phyloP scores from a whole-genome alignment of 75 land plant genomes.

The Sequoia sempervirens region DNA sequence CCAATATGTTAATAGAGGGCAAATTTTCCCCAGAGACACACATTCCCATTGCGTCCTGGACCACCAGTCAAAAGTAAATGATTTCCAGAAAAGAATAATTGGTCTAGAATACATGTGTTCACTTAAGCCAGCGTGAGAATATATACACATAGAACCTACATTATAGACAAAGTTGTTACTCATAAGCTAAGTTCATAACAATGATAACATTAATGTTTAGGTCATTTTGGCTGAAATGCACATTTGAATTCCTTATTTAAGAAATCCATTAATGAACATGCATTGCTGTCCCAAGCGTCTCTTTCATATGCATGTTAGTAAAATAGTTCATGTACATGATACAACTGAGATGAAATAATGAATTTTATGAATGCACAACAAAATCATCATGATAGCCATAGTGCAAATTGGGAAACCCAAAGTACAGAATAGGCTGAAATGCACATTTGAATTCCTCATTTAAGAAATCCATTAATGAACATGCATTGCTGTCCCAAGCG shows the following conservation, averaged over 20 bases:
- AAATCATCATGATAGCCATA: not conserved
- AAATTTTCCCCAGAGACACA: not conserved
- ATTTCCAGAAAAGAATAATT: not conserved
- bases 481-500: not conserved
- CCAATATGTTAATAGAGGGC: not conserved
- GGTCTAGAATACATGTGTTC: not conserved
- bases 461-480: not conserved
- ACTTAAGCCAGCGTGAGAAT: not conserved
- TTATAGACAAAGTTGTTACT: not conserved
- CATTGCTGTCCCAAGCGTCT: not conserved
- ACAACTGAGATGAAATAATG: not conserved
- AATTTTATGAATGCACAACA: not conserved
- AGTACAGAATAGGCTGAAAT: not conserved
- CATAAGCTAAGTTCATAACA: not conserved
- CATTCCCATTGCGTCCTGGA: not conserved
- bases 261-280: constrained; percentile 1
- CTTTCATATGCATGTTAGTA: not conserved
- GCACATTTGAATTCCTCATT: not conserved
- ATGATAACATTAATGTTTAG: not conserved
- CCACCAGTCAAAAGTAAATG: not conserved
- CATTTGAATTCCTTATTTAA: not conserved
- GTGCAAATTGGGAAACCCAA: not conserved
- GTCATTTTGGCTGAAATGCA: not conserved
- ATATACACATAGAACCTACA: not conserved
- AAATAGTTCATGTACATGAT: not conserved